Base-by-base conservation (phyloP, 1,284 basidiomycete genomes). In the Neonothopanus nambi region DNA sequence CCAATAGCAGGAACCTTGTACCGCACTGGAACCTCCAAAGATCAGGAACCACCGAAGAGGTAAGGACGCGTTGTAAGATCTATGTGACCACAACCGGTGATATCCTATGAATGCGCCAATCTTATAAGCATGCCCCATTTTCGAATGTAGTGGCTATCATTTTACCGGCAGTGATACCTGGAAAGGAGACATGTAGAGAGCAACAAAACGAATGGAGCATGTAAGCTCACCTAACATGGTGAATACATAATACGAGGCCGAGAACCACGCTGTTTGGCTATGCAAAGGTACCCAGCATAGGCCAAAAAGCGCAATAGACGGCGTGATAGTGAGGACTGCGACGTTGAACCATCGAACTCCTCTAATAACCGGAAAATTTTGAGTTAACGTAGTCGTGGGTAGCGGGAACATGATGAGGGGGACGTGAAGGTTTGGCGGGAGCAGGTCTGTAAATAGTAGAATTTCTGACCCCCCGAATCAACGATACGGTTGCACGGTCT, bases 81-180 rank as follows among this genome's bases (percentile, higher is more conserved):
- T 81, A 69, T 96, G 93, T 2, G 94, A 91, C 91, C 91, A 96
- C 1, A 95, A 77, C 46, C 93, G 82, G 71, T 96, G 93, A 72
- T 95, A 96, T 42, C 93, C 93, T 80, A 62, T 36, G 52, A 20
- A 57, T 46, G 42, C 43, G 35, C 15, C 44, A 55, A 38, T 15
- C 18, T 46, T 26, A 12, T 26, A 17, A 53, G 44, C 3, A 36
- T 38, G n/a, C 30, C 21, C 48, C 18, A 28, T 13, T 46, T 9
- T 36, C 24, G 37, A 17, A 36, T 21, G 28, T 11, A 6, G 30
- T 36, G 15, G 21, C 35, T 21, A 20, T 35, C 17, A 33, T 15
- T 73, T 61, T 67, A 75, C 91, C 91, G 59, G 80, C 80, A 39
- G 80, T 82, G 44, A 81, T 81, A 52, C 79, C 89, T 80, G 56